Percentiles rank a stretch among this genome's conserved stretches.
Evolutionary conservation across 495 filamentous ascomycete genomes (phyloP).

Genomic region (Penicillium tannophilum): DNA sequence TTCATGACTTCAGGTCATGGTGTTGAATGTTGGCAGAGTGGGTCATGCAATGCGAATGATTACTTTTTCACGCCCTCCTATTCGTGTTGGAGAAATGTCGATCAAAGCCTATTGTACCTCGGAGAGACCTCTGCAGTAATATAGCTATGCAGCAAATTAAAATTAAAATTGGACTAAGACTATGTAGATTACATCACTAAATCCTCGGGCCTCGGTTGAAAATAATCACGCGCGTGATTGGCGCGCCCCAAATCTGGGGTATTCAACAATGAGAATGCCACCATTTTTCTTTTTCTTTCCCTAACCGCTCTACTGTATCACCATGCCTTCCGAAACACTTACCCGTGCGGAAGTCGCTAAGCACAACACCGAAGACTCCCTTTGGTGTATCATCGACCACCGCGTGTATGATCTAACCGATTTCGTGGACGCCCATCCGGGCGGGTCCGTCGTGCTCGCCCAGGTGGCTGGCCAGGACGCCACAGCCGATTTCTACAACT

Average conservation of each 20-base stretch:
- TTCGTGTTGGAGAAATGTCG: neutral
- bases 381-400: constrained; percentile 62
- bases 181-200: constrained; percentile 4
- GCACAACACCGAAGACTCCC: constrained; percentile 56
- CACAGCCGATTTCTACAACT: constrained; percentile 58
- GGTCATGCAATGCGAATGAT: neutral
- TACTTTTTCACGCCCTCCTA: neutral
- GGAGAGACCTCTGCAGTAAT: neutral
- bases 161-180: no score
- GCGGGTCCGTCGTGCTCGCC: constrained; percentile 54
- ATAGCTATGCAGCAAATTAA: neutral
- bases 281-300: constrained; percentile 4
- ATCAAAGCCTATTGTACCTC: neutral
- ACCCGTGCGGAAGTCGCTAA: constrained; percentile 52
- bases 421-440: constrained; percentile 62
- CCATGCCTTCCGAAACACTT: constrained; percentile 36
- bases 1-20: no score
- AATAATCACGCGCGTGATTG: constrained; percentile 19
- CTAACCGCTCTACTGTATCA: constrained; percentile 4
- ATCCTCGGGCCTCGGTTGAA: constrained; percentile 15
- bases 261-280: neutral
- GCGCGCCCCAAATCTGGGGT: constrained; percentile 19
- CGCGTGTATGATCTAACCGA: constrained; percentile 62
- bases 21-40: neutral
- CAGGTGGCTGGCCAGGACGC: constrained; percentile 61